phyloP scores from a whole-genome alignment of 192 early-diverging fungal genomes.

The Gonapodya sp. region DNA sequence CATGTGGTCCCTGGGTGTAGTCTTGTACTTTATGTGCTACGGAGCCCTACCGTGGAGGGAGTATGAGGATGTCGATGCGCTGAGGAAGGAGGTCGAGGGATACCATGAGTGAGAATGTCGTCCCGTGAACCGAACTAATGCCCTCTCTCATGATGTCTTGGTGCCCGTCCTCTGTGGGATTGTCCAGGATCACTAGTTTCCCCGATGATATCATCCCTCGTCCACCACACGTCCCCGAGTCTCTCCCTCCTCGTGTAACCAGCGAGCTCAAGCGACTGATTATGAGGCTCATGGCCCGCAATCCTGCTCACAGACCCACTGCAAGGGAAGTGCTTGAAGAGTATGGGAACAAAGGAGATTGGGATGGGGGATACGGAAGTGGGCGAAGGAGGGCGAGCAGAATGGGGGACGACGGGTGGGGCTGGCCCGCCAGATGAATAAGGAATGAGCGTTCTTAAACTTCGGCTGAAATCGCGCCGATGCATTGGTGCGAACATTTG shows the following conservation, averaged over 20 bases:
- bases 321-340: neutral
- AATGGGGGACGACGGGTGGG: no score
- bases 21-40: conserved; percentile 88
- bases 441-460: no score
- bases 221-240: conserved; percentile 13
- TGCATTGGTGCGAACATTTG: no score
- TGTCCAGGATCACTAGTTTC: no score
- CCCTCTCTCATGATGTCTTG: no score
- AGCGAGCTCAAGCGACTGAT: conserved; percentile 48
- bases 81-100: conserved; percentile 67
- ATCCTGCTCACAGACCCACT: conserved; percentile 43
- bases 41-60: conserved; percentile 70
- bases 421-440: no score
- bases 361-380: neutral
- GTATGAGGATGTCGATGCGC: conserved; percentile 79
- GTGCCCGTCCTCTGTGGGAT: no score
- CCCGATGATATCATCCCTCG: neutral
- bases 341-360: neutral
- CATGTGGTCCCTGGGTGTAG: conserved; percentile 92
- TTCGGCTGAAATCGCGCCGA: no score
- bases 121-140: conserved; percentile 24
- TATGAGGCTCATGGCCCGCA: conserved; percentile 33
- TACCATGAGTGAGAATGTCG: conserved; percentile 39
- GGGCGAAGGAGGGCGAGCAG: no score
- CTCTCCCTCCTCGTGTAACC: conserved; percentile 31